Conservation (phyloP, 2,329 filamentous ascomycete species). For the Raffaelea deltoideospora region DNA sequence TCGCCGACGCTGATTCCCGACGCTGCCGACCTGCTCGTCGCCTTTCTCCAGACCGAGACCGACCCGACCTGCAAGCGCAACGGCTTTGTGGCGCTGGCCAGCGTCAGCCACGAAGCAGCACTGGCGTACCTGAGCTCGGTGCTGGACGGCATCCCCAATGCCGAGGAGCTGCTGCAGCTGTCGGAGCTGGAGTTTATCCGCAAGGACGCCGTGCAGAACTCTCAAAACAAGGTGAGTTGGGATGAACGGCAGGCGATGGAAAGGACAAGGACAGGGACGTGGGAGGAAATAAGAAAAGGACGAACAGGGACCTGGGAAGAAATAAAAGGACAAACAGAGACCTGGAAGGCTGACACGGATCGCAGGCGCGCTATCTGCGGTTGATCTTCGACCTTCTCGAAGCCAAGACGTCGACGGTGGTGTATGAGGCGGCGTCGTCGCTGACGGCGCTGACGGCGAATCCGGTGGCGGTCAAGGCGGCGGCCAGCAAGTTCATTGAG, state of each 20-base stretch:
- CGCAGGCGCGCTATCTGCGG: conserved; percentile 70
- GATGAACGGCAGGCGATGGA: not conserved
- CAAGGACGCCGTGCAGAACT: conserved; percentile 89
- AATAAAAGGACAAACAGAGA: too few relatives aligned
- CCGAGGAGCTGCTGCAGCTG: conserved; percentile 83
- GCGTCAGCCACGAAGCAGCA: conserved; percentile 87
- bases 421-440: conserved; percentile 94
- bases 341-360: not conserved
- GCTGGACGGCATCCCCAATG: conserved; percentile 87
- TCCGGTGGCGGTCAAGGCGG: conserved; percentile 93
- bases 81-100: conserved; percentile 80
- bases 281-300: too few relatives aligned
- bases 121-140: conserved; percentile 75
- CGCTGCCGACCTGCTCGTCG: conserved; percentile 78
- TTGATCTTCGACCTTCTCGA: conserved; percentile 95
- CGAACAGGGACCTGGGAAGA: too few relatives aligned
- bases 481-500: conserved; percentile 91
- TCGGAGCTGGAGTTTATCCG: conserved; percentile 95
- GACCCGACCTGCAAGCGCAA: conserved; percentile 97
- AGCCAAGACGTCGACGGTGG: conserved; percentile 81
- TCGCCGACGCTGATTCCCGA: conserved; percentile 88
- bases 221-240: conserved; percentile 68
- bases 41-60: conserved; percentile 79
- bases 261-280: too few relatives aligned
- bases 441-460: conserved; percentile 89